These are phyloP conservation scores for Anthostomella pinea DNA, from an alignment of 2,329 filamentous ascomycete genomes.

Conservation along the genomic window DNA sequence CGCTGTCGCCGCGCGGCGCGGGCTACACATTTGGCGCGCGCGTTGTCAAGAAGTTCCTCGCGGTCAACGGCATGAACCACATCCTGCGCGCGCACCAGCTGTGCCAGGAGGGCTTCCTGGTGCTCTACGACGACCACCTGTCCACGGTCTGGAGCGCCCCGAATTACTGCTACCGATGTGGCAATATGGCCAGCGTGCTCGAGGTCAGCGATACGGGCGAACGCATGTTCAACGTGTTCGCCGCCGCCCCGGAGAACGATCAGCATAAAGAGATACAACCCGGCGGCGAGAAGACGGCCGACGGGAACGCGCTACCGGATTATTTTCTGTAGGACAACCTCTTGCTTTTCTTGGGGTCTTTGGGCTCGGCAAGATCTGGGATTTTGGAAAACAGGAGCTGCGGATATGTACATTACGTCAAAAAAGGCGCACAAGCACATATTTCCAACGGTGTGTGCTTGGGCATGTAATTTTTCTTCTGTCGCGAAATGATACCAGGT, in stretches of 20 bases:
- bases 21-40: constrained; percentile 98
- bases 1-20: constrained; percentile 84
- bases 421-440: too few species aligned
- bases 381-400: too few species aligned
- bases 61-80: constrained; percentile 96
- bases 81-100: constrained; percentile 97
- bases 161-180: constrained; percentile 93
- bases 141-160: constrained; percentile 98
- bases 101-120: constrained; percentile 96
- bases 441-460: too few species aligned
- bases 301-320: constrained; percentile 62
- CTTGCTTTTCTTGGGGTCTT: too few species aligned
- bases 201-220: constrained; percentile 94
- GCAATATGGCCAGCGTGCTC: constrained; percentile 94
- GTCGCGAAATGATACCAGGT: too few species aligned
- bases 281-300: constrained; percentile 67
- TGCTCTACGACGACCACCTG: constrained; percentile 89
- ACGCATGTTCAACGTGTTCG: constrained; percentile 96
- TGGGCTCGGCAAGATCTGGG: too few species aligned
- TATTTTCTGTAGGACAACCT: constrained; percentile 63
- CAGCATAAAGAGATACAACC: constrained; percentile 81
- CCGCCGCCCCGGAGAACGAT: constrained; percentile 94
- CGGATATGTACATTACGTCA: too few species aligned
- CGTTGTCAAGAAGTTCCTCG: constrained; percentile 96
- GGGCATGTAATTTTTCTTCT: too few species aligned